A percentile compares a stretch with the other conserved stretches of the same genome.
Evolutionary conservation across 768 basidiomycete genomes (phyloP).

Genomic region (Mycena vitilis): DNA sequence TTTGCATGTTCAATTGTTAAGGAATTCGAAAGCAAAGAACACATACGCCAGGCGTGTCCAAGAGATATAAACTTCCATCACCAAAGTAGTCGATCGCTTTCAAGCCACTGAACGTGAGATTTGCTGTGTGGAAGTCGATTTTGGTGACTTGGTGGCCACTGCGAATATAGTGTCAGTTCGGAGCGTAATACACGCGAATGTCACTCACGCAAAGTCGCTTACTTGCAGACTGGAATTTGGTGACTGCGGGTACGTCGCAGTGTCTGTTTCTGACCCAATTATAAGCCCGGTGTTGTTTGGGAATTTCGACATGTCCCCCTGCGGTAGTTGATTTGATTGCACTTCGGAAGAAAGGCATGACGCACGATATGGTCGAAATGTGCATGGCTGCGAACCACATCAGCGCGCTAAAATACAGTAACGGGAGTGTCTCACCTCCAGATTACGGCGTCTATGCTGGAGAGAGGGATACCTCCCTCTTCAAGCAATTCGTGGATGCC

Average conservation of each 20-base stretch:
- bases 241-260: conserved; percentile 21
- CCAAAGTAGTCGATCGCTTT: conserved; percentile 31
- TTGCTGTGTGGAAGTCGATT: conserved; percentile 22
- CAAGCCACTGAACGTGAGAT: conserved; percentile 30
- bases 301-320: conserved; percentile 37
- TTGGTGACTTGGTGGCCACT: conserved; percentile 30
- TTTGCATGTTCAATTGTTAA: not conserved
- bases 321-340: too few relatives aligned
- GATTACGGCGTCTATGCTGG: conserved; percentile 25
- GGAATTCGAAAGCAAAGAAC: too few relatives aligned
- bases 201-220: conserved; percentile 29
- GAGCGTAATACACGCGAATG: not conserved
- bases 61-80: conserved; percentile 36
- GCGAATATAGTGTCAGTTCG: not conserved
- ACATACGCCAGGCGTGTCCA: conserved; percentile 34
- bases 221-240: conserved; percentile 19
- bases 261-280: conserved; percentile 28
- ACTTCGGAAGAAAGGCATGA: too few relatives aligned
- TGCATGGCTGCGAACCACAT: conserved; percentile 8
- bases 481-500: conserved; percentile 26
- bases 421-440: conserved; percentile 20
- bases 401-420: not conserved
- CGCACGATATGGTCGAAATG: conserved; percentile 26
- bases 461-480: conserved; percentile 25
- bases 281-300: conserved; percentile 29